phyloP scores from a whole-genome alignment of 257 asterid genomes.

The Orobanche coerulescens region DNA sequence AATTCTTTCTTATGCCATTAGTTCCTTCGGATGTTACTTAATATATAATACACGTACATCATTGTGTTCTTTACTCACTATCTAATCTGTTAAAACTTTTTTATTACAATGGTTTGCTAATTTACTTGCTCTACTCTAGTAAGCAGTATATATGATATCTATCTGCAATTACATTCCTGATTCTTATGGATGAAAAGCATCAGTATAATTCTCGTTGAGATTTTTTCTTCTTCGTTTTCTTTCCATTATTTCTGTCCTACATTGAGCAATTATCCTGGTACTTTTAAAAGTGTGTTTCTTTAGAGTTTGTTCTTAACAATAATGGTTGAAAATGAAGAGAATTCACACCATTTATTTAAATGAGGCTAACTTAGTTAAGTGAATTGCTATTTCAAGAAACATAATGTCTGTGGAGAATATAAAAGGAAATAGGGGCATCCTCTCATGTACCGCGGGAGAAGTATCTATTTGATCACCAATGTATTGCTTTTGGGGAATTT shows the following conservation, averaged over 20 bases:
- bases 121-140: conserved; percentile 1
- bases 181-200: conserved; percentile 8
- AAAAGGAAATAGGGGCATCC: neutral
- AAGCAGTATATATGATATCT: conserved; percentile 16
- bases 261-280: neutral
- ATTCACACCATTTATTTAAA: conserved; percentile 16
- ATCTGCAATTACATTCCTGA: neutral
- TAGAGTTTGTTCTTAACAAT: neutral
- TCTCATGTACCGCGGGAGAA: conserved; percentile 7
- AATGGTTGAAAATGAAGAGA: conserved; percentile 7
- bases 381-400: conserved; percentile 15
- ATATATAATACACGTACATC: conserved; percentile 4
- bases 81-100: conserved; percentile 12
- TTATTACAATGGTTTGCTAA: neutral
- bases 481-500: conserved; percentile 16
- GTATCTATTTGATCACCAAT: conserved; percentile 16
- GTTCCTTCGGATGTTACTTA: conserved; percentile 17
- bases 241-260: neutral
- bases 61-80: neutral
- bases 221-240: conserved; percentile 9
- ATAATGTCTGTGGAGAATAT: neutral
- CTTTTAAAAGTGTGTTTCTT: neutral
- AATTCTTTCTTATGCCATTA: conserved; percentile 15
- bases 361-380: conserved; percentile 5
- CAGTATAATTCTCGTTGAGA: neutral